These are phyloP conservation scores for Jimgerdemannia lactiflua DNA, from an alignment of 192 early-diverging fungal genomes.

Conservation along the genomic window DNA sequence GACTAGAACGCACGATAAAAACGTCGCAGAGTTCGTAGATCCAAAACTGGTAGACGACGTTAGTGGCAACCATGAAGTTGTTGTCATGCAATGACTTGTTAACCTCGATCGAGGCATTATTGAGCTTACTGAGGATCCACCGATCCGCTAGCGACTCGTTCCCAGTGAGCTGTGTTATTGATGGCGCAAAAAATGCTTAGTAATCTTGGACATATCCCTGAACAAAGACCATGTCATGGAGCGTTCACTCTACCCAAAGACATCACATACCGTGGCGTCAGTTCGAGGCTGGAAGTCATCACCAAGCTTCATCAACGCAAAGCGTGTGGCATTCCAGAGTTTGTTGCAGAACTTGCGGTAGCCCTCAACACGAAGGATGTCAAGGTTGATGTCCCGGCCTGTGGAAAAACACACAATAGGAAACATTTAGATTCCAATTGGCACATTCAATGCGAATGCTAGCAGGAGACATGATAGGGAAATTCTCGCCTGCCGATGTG, in stretches of 20 bases:
- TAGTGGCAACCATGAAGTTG: constrained; percentile 93
- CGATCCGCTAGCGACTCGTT: constrained; percentile 84
- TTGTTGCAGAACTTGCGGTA: constrained; percentile 99
- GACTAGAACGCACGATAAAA: constrained; percentile 67
- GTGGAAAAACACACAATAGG: neutral
- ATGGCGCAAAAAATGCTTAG: neutral
- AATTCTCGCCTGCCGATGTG: constrained; percentile 42
- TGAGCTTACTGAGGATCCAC: constrained; percentile 93
- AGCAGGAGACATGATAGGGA: neutral
- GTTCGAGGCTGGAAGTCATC: constrained; percentile 74
- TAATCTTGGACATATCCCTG: too few relatives aligned
- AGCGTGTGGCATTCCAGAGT: constrained; percentile 97
- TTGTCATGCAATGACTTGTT: constrained; percentile 74
- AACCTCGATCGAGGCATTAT: constrained; percentile 72
- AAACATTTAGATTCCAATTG: neutral
- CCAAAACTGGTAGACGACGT: constrained; percentile 91
- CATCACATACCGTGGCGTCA: constrained; percentile 25
- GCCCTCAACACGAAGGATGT: constrained; percentile 95
- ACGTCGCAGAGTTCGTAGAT: constrained; percentile 96
- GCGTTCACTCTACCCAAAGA: neutral
- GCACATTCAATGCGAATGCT: constrained; percentile 2
- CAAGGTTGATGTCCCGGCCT: constrained; percentile 90
- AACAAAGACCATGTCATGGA: constrained; percentile 14
- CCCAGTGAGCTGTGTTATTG: constrained; percentile 51
- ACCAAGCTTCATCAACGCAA: constrained; percentile 96